These are phyloP conservation scores for Massarina eburnea DNA, from an alignment of 2,329 filamentous ascomycete genomes.

Conservation along the genomic window DNA sequence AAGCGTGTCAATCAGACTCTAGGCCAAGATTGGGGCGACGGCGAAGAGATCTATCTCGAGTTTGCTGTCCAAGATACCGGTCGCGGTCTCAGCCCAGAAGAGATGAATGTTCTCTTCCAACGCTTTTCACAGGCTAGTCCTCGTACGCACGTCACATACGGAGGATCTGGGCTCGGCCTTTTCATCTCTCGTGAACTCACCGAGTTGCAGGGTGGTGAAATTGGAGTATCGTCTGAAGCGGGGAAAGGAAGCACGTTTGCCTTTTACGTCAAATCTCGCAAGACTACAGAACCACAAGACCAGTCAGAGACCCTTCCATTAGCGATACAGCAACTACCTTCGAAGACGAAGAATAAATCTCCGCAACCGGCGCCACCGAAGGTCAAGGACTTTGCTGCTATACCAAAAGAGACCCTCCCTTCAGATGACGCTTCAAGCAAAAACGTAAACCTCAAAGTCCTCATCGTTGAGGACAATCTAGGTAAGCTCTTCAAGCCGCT, in stretches of 20 bases:
- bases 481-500: slow-evolving; percentile 28
- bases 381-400: slow-evolving; percentile 39
- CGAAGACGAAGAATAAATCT: slow-evolving; percentile 31
- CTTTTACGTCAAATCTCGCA: slow-evolving; percentile 73
- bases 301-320: slow-evolving; percentile 26
- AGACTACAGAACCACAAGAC: slow-evolving; percentile 48
- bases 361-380: slow-evolving; percentile 22
- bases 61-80: slow-evolving; percentile 79
- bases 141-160: slow-evolving; percentile 75
- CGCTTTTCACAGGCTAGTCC: slow-evolving; percentile 78
- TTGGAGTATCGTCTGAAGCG: slow-evolving; percentile 69
- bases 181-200: slow-evolving; percentile 80
- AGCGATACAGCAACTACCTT: slow-evolving; percentile 28
- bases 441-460: slow-evolving; percentile 30
- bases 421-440: slow-evolving; percentile 14
- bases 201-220: slow-evolving; percentile 77
- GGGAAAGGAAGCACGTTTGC: slow-evolving; percentile 73
- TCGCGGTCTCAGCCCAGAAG: slow-evolving; percentile 68
- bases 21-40: slow-evolving; percentile 68
- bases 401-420: slow-evolving; percentile 14
- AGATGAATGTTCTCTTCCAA: slow-evolving; percentile 75
- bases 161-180: slow-evolving; percentile 74
- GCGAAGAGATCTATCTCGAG: slow-evolving; percentile 66
- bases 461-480: slow-evolving; percentile 49
- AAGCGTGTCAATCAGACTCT: slow-evolving; percentile 52